phyloP scores from a whole-genome alignment of 352 stramenopile species.

The Pythium phragmitis region DNA sequence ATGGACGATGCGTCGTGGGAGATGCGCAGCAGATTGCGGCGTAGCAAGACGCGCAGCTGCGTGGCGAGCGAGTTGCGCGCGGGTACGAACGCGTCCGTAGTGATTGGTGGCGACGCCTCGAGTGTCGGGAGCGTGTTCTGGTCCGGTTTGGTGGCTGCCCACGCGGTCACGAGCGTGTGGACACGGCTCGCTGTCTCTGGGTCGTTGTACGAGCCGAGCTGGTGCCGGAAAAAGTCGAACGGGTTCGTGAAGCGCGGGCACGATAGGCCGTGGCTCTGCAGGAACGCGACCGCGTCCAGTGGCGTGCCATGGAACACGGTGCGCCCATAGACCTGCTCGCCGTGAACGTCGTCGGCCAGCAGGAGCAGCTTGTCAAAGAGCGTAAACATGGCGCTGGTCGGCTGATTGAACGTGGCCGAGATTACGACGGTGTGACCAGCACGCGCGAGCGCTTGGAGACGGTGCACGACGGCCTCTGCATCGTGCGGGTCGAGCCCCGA shows the following conservation, averaged over 20 bases:
- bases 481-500: conserved; percentile 60
- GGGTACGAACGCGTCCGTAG: neutral
- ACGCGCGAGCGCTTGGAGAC: conserved; percentile 52
- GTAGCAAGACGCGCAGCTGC: conserved; percentile 6
- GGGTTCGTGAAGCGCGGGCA: conserved; percentile 34
- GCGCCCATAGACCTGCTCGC: conserved; percentile 38
- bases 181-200: conserved; percentile 16
- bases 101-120: neutral
- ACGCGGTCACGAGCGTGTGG: conserved; percentile 16
- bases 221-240: conserved; percentile 34
- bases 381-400: conserved; percentile 59
- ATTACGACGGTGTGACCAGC: conserved; percentile 79
- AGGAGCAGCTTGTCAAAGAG: conserved; percentile 63
- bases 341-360: conserved; percentile 31
- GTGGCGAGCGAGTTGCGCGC: neutral
- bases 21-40: conserved; percentile 21
- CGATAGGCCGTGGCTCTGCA: conserved; percentile 19
- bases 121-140: neutral
- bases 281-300: conserved; percentile 28
- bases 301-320: conserved; percentile 64
- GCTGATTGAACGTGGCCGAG: conserved; percentile 65
- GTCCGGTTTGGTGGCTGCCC: neutral
- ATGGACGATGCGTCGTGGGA: conserved; percentile 26
- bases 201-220: conserved; percentile 5
- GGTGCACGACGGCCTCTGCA: conserved; percentile 29